Base-by-base conservation (phyloP, 1,284 basidiomycete species). In the Cryptococcus hybrid region DNA sequence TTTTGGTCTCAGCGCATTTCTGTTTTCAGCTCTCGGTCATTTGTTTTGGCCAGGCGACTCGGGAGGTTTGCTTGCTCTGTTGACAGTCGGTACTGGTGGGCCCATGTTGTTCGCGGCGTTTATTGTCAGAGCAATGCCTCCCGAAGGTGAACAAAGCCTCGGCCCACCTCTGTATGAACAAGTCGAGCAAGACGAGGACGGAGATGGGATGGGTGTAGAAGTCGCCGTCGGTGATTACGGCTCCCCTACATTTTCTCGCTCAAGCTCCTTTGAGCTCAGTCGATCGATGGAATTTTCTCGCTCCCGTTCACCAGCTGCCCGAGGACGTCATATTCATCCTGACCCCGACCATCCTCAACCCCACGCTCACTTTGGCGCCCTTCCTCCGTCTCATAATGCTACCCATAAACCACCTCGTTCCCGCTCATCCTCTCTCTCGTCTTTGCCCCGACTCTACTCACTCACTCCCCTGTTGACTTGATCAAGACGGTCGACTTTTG, bases 1-100 rank as follows among this genome's bases (percentile, higher is more conserved):
- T n/a, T 90, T 90, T 59, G 90, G 90, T 0, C 81, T 92, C 5
- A 89, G 88, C 7, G 90, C 89, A 0, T 90, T 91, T 76, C 79
- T 87, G 57, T 92, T 91, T 76, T 86, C 86, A 24, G 81, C 84
- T 0, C 71, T 89, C 15, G 84, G 87, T 0, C 85, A 88, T 56
- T 62, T 80, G 0, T 65, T 86, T 35, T 91, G 85, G 62, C 84
- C 86, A 0, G 89, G 87, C 0, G 81, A 89, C 64, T 88, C 87
- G 0, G 85, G 84, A 3, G 83, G 83, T 4, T 85, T 91, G 56
- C 77, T 92, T 3, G 78, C 86, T 0, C 70, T 88, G n/a, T 83
- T 92, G 8, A 82, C 86, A 0, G 68, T 87, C 2, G 89, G 89
- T 1, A 88, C 88, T 1, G 80, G 86, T 2, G 59, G 85, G 3